Evolutionary conservation across 768 basidiomycete genomes (phyloP), one percentile per base, ranked within the genome.

Genomic region (Trametes cubensis): DNA sequence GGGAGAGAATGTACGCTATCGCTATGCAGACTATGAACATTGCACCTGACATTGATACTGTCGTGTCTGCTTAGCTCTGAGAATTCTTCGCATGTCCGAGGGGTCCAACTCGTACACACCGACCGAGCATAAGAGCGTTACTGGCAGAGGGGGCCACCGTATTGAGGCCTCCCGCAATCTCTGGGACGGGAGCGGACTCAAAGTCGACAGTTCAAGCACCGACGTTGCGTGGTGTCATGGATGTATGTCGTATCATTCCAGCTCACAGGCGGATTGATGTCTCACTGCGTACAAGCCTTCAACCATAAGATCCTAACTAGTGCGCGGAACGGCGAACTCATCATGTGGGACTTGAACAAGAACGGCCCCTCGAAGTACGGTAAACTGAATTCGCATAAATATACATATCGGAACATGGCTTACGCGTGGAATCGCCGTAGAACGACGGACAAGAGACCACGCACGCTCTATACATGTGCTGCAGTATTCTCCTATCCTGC

Each of bases 151-250:
- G 4, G 88, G 88, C 0, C 80, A 83, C 71, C 80, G 85, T 40
- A 81, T 90, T n/a, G 90, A 92, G 58, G 80, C 81, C 8, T 87
- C 88, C 14, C 82, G 86, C 50, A 92, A 92, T 69, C 76, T 90
- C 49, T 93, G 91, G 91, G 87, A 85, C 10, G 84, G 85, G 0
- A 90, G 85, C 57, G 89, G 88, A 0, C 75, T 93, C 58, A 92
- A 92, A 74, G 84, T 89, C 20, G 90, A 92, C 56, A 87, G 88
- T 69, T 82, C 87, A 0, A 86, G 83, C 66, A 93, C 90, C 0
- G 90, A 90, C 68, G 86, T 92, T 20, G 87, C 84, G n/a, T 93
- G 91, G 91, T 87, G 86, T 25, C 80, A 80, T 66, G 88, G 86
- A 55, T 39, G 71, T 72, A 58, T 44, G 70, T 67, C 10, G 6